phyloP scores from a whole-genome alignment of 1,284 basidiomycete species.

The Meira nashicola region DNA sequence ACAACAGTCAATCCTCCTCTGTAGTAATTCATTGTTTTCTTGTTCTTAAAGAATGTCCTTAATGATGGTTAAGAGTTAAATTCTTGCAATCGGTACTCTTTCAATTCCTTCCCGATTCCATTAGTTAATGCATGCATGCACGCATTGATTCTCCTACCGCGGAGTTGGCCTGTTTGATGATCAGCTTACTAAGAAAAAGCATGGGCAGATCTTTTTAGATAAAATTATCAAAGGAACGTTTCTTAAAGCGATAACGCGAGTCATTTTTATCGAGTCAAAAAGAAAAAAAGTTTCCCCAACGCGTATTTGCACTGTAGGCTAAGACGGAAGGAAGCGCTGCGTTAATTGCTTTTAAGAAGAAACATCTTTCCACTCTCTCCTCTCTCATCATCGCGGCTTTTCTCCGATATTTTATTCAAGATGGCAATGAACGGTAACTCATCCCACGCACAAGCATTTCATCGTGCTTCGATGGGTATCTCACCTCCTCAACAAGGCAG shows the following conservation, averaged over 20 bases:
- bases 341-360: too few species aligned
- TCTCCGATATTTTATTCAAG: neutral
- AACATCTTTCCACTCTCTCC: too few species aligned
- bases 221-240: too few species aligned
- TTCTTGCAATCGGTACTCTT: neutral
- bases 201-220: too few species aligned
- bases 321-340: too few species aligned
- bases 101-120: neutral
- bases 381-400: neutral
- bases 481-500: conserved; percentile 30
- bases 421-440: neutral
- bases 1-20: neutral
- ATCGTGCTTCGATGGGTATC: conserved; percentile 31
- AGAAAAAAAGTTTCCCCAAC: too few species aligned
- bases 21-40: neutral
- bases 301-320: too few species aligned
- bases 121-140: neutral
- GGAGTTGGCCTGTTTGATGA: neutral
- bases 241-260: too few species aligned
- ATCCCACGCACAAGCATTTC: conserved; percentile 35
- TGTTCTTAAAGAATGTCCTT: neutral
- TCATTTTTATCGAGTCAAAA: neutral
- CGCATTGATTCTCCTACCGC: neutral
- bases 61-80: neutral
- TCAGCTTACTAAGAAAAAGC: too few species aligned